These are phyloP conservation scores for Fusarium sp. DNA, from an alignment of 2,329 filamentous ascomycete species.

Conservation along the genomic window DNA sequence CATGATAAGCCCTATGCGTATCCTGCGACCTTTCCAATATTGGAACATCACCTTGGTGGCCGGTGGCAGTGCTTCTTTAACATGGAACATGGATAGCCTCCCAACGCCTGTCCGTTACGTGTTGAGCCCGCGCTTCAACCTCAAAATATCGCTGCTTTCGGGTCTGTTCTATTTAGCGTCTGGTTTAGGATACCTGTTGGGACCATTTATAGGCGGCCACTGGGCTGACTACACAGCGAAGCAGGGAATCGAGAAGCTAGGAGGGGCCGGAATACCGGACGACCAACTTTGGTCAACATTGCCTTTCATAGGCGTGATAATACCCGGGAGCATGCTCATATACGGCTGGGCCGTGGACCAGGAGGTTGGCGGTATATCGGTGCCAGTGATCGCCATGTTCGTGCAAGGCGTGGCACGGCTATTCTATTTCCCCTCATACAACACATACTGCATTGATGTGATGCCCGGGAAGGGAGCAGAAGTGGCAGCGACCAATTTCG, in stretches of 20 bases:
- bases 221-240: conserved; percentile 79
- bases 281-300: conserved; percentile 76
- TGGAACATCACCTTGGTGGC: conserved; percentile 76
- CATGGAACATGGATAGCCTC: conserved; percentile 80
- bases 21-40: conserved; percentile 76
- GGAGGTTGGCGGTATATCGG: conserved; percentile 65
- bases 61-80: conserved; percentile 73
- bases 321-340: conserved; percentile 76
- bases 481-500: conserved; percentile 86
- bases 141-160: conserved; percentile 76
- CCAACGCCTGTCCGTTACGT: conserved; percentile 80
- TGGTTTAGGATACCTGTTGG: conserved; percentile 77
- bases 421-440: conserved; percentile 82
- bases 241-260: conserved; percentile 73
- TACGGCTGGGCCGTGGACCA: conserved; percentile 70
- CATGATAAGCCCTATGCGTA: conserved; percentile 78
- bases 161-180: conserved; percentile 84
- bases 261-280: conserved; percentile 75
- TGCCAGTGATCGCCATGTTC: conserved; percentile 83
- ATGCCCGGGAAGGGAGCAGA: conserved; percentile 80
- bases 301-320: conserved; percentile 69
- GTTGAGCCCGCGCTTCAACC: conserved; percentile 80
- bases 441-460: conserved; percentile 87
- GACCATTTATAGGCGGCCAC: conserved; percentile 80
- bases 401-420: conserved; percentile 81